Percentiles rank a stretch among this genome's conserved stretches.
Conservation (phyloP, 108 stramenopile species). For the Mediolabrus comicus region DNA sequence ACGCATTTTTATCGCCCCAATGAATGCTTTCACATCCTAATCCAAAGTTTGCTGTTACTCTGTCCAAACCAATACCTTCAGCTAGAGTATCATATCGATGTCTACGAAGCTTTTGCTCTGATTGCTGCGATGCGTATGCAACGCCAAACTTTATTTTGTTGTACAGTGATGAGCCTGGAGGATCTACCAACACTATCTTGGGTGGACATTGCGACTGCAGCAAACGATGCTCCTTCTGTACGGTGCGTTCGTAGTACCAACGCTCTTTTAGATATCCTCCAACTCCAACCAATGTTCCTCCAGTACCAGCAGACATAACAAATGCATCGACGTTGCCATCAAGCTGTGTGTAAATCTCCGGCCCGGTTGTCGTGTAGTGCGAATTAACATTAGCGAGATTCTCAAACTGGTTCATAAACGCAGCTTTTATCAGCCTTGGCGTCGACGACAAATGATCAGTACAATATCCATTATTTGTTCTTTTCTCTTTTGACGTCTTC, state of each 20-base stretch:
- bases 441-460: not conserved
- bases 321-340: constrained; percentile 80
- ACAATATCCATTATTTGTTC: not conserved
- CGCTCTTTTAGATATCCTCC: constrained; percentile 75
- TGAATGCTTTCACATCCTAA: constrained; percentile 46
- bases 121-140: constrained; percentile 85
- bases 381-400: constrained; percentile 84
- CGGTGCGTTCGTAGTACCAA: constrained; percentile 23
- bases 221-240: not conserved
- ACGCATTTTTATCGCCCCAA: constrained; percentile 10
- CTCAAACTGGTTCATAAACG: constrained; percentile 97
- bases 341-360: constrained; percentile 81
- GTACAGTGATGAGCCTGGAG: constrained; percentile 88
- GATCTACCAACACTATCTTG: constrained; percentile 86
- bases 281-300: constrained; percentile 93
- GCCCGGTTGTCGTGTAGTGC: constrained; percentile 87
- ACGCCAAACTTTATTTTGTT: constrained; percentile 90
- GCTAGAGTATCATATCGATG: constrained; percentile 96
- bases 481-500: not conserved
- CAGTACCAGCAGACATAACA: constrained; percentile 96
- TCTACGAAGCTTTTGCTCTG: constrained; percentile 69
- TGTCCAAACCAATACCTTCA: constrained; percentile 96
- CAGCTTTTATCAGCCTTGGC: constrained; percentile 52
- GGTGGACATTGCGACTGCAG: constrained; percentile 7
- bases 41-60: constrained; percentile 89